These are phyloP conservation scores for Globisporangium cystogenes DNA, from an alignment of 352 stramenopile species.

Conservation along the genomic window DNA sequence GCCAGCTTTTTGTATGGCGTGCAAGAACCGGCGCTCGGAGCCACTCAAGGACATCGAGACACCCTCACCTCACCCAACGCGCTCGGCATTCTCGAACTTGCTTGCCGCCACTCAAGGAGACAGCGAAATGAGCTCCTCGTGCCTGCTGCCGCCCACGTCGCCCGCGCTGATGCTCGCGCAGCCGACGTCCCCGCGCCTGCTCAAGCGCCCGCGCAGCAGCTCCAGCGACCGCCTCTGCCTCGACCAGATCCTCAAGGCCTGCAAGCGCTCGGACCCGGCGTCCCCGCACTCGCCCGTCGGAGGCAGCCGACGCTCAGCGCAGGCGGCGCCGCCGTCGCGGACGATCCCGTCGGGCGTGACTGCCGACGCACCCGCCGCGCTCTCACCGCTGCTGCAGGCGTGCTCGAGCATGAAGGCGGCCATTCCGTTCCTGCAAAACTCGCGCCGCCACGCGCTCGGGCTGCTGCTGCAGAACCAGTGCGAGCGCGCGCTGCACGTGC, in stretches of 20 bases:
- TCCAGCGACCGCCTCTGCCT: constrained; percentile 45
- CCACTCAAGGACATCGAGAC: too few relatives aligned
- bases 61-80: not conserved
- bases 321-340: constrained; percentile 12
- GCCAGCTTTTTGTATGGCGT: too few relatives aligned
- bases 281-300: constrained; percentile 41
- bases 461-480: constrained; percentile 72
- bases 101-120: not conserved
- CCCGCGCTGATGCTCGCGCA: too few relatives aligned
- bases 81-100: constrained; percentile 5
- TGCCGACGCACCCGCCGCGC: not conserved
- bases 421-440: constrained; percentile 74
- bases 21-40: too few relatives aligned
- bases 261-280: constrained; percentile 42
- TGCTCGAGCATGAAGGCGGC: constrained; percentile 58
- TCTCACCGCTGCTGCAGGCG: constrained; percentile 39
- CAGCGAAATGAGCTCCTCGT: constrained; percentile 70
- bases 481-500: constrained; percentile 59
- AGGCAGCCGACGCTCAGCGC: too few relatives aligned
- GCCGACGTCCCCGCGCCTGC: constrained; percentile 18
- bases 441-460: constrained; percentile 57
- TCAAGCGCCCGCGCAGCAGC: constrained; percentile 52
- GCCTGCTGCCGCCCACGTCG: constrained; percentile 24
- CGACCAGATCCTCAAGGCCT: constrained; percentile 48
- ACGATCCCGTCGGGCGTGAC: constrained; percentile 8